A percentile compares a stretch with the other conserved stretches of the same genome.
phyloP scores from a whole-genome alignment of 2,329 filamentous ascomycete species.

The Diaporthe citri region DNA sequence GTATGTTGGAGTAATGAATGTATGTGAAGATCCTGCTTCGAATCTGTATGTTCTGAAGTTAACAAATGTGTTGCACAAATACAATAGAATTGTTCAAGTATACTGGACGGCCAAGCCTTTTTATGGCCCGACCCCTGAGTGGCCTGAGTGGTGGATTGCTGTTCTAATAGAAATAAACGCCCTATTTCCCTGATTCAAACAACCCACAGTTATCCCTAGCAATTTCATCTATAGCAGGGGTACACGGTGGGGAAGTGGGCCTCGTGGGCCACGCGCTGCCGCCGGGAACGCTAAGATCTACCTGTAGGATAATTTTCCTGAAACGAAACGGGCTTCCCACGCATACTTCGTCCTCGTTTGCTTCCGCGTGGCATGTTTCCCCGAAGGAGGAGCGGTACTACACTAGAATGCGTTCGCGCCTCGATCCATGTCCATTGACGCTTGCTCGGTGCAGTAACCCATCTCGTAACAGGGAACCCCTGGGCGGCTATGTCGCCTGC shows the following conservation, averaged over 20 bases:
- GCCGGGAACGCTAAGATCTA: conserved; percentile 4
- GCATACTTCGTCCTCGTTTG: background rate
- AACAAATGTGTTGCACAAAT: conserved; percentile 10
- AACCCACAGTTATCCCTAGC: conserved; percentile 20
- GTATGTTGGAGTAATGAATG: conserved; percentile 13
- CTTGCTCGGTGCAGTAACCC: background rate
- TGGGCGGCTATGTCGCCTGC: background rate
- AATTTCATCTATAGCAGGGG: conserved; percentile 14
- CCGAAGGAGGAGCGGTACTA: too few relatives aligned
- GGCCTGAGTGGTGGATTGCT: conserved; percentile 1
- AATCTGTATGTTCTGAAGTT: background rate
- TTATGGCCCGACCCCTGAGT: conserved; percentile 5
- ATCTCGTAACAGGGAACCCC: background rate
- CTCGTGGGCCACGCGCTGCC: background rate
- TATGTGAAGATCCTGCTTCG: conserved; percentile 25
- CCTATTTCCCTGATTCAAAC: conserved; percentile 25
- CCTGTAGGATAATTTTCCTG: conserved; percentile 22
- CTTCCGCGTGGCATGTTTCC: background rate
- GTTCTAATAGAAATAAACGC: background rate
- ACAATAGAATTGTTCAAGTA: background rate
- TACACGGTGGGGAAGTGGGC: conserved; percentile 9
- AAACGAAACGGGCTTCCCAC: background rate
- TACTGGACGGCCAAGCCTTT: background rate
- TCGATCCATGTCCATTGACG: background rate
- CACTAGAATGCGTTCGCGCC: background rate